A percentile compares a stretch with the other conserved stretches of the same genome.
phyloP scores from a whole-genome alignment of 352 stramenopile species.

The Phytophthora kernoviae region DNA sequence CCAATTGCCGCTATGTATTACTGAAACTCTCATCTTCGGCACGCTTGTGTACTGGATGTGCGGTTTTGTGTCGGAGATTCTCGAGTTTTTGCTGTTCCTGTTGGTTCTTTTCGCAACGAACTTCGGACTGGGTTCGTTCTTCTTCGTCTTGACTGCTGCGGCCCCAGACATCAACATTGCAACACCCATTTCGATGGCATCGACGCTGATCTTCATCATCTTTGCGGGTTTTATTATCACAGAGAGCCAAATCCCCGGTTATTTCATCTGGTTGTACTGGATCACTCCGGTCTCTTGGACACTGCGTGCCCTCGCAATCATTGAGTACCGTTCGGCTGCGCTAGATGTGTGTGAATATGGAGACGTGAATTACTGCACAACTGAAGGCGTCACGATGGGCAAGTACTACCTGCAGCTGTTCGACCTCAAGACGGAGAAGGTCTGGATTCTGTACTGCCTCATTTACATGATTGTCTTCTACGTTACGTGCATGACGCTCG shows the following conservation, averaged over 20 bases:
- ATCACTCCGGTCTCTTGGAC: constrained; percentile 56
- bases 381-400: constrained; percentile 31
- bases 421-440: constrained; percentile 36
- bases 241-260: constrained; percentile 45
- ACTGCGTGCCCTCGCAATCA: constrained; percentile 39
- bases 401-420: constrained; percentile 38
- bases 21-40: constrained; percentile 71
- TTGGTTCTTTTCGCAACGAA: constrained; percentile 43
- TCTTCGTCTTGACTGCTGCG: constrained; percentile 37
- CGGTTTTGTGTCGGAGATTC: constrained; percentile 40
- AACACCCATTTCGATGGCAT: constrained; percentile 48
- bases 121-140: constrained; percentile 33
- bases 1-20: constrained; percentile 39
- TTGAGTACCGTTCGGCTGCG: constrained; percentile 34
- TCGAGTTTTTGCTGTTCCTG: constrained; percentile 45
- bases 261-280: constrained; percentile 65
- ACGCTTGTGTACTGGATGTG: constrained; percentile 83
- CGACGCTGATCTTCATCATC: constrained; percentile 52
- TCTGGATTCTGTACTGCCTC: constrained; percentile 38
- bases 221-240: constrained; percentile 60
- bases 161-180: constrained; percentile 41
- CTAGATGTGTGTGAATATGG: constrained; percentile 37
- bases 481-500: constrained; percentile 36
- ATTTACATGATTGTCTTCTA: constrained; percentile 38
- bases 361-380: constrained; percentile 40